Evolutionary conservation across 106 monocot genomes (phyloP), one percentile per base, ranked within the genome.

Genomic region (Posidonia australis): DNA sequence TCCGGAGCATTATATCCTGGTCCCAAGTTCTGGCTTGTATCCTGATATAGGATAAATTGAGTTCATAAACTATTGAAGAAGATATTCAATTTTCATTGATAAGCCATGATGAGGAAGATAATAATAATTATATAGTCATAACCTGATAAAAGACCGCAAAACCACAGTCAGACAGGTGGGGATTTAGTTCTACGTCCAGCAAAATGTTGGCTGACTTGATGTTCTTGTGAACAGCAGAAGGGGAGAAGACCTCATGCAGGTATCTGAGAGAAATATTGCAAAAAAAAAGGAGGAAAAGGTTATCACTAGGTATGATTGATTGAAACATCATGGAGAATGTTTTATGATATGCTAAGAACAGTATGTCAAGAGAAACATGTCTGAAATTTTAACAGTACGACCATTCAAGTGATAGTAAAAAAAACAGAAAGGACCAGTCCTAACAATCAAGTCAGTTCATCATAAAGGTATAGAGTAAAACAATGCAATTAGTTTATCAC

Each of bases 221-320:
- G 76, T 94, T 94, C 56, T 86, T 94, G 73, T 89, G 93, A 26
- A 84, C 54, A 14, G 75, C 43, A 45, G 86, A 74, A n/a, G 93
- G 89, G n/a, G 82, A 84, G 47, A 89, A 94, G 17, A 86, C 77
- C 60, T 86, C 93, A 67, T 94, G 93, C 58, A 94, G 73, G 65
- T 86, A 94, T 79, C 93, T 94, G 73, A 36, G 7, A 36, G 2
- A 36, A 36, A 36, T 36, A 36, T 36, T 36, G 36, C 5, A 7
- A 36, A n/a, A n/a, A 36, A 2, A 36, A 36, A 36, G 36, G 36
- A 36, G 7, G 7, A 36, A 2, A 36, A 36, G 2, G 36, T 36
- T 36, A 36, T 7, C 7, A 7, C 2, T 36, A 36, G 7, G 5
- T 36, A 7, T 36, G 36, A 36, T 36, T 36, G 36, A 2, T 4